These are phyloP conservation scores for Diplotaxis tenuifolia DNA, from an alignment of 345 rosid genomes.

Conservation along the genomic window DNA sequence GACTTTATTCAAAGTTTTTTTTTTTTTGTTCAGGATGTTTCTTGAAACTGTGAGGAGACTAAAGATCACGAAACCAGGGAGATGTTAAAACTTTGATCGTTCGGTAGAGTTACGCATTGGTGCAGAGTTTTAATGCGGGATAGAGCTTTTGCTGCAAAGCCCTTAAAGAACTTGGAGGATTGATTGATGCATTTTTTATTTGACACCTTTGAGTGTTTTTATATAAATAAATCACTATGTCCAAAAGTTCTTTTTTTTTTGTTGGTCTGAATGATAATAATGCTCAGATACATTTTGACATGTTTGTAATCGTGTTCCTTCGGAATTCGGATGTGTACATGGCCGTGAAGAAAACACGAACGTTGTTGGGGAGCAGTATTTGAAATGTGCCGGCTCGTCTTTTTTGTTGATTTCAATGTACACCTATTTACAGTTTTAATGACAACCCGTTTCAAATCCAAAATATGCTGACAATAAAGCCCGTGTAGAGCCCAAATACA, in stretches of 20 bases:
- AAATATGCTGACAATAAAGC: neutral
- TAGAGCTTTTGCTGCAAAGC: constrained; percentile 18
- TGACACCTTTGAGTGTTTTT: constrained; percentile 24
- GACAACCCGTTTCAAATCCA: constrained; percentile 1
- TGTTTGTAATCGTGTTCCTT: constrained; percentile 21
- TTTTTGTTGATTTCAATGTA: neutral
- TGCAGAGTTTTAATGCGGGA: constrained; percentile 1
- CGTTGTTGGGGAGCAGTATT: constrained; percentile 32
- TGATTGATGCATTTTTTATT: constrained; percentile 28
- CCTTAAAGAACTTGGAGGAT: constrained; percentile 17
- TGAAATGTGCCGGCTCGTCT: neutral
- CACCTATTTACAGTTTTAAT: neutral
- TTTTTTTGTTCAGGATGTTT: constrained; percentile 42
- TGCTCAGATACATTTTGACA: neutral
- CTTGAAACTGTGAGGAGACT: constrained; percentile 48
- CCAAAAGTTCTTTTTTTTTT: neutral
- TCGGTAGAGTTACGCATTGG: constrained; percentile 8
- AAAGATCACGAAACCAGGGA: constrained; percentile 47
- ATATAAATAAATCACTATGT: constrained; percentile 1
- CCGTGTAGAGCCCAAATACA: neutral
- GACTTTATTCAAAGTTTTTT: neutral
- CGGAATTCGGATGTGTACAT: constrained; percentile 14
- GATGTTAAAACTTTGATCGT: constrained; percentile 14
- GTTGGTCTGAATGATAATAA: neutral
- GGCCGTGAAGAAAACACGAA: constrained; percentile 22